Conservation (phyloP, 2,329 filamentous ascomycete genomes). For the Curvularia hawaiiensis region DNA sequence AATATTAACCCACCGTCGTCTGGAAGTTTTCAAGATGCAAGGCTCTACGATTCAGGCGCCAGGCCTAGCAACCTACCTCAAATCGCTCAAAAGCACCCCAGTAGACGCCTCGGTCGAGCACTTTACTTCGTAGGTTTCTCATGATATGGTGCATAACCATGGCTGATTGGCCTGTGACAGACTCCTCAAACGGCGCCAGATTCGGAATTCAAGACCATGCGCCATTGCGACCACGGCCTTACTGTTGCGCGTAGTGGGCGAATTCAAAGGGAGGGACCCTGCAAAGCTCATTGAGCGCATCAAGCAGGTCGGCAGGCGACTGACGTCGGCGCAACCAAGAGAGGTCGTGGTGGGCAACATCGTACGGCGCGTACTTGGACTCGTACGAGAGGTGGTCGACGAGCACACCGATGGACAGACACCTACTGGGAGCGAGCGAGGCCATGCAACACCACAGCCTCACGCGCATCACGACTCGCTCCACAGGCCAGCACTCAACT, state of each 20-base stretch:
- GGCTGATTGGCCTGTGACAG: slow-evolving; percentile 51
- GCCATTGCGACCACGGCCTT: slow-evolving; percentile 91
- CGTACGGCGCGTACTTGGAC: slow-evolving; percentile 82
- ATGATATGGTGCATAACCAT: slow-evolving; percentile 2
- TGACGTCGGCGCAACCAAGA: slow-evolving; percentile 83
- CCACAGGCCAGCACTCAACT: slow-evolving; percentile 45
- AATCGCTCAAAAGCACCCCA: slow-evolving; percentile 70
- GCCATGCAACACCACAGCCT: slow-evolving; percentile 53
- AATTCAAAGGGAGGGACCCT: slow-evolving; percentile 77
- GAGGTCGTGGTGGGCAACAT: slow-evolving; percentile 96
- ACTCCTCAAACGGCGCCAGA: slow-evolving; percentile 88
- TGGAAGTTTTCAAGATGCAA: slow-evolving; percentile 28
- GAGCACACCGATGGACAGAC: slow-evolving; percentile 74
- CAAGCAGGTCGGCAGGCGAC: slow-evolving; percentile 74
- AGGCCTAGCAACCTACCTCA: slow-evolving; percentile 77
- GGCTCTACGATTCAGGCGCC: slow-evolving; percentile 60
- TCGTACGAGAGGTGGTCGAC: slow-evolving; percentile 89
- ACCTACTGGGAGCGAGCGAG: slow-evolving; percentile 61
- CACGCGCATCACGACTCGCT: slow-evolving; percentile 44
- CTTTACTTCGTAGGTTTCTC: slow-evolving; percentile 72
- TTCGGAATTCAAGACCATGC: slow-evolving; percentile 84
- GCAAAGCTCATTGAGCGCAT: slow-evolving; percentile 80
- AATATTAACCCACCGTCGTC: background rate
- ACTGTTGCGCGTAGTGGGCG: slow-evolving; percentile 82
- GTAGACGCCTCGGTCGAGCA: slow-evolving; percentile 84